Evolutionary conservation across 2,329 filamentous ascomycete genomes (phyloP).

Genomic region (Dactylonectria macrodidyma): DNA sequence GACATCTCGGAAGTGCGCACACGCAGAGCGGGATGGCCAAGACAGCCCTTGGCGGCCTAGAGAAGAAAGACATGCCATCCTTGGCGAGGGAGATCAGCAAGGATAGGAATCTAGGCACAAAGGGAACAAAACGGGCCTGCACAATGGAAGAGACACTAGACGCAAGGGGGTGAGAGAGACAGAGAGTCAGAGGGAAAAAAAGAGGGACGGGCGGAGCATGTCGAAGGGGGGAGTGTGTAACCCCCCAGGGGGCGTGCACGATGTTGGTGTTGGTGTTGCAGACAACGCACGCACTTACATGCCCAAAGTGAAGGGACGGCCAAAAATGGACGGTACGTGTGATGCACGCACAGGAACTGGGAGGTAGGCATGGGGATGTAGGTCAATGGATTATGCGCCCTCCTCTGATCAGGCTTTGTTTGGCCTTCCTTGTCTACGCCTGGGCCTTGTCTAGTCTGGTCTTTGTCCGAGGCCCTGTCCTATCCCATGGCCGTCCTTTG

Average conservation of each 20-base stretch:
- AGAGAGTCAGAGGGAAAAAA: background rate
- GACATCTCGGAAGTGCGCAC: background rate
- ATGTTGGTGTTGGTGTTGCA: background rate
- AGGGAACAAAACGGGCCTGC: background rate
- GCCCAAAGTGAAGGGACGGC: background rate
- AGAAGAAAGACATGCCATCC: background rate
- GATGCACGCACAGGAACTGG: background rate
- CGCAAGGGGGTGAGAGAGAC: slow-evolving; percentile 1
- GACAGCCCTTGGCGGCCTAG: background rate
- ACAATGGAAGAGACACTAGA: background rate
- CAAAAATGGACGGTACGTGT: background rate
- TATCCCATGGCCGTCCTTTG: background rate
- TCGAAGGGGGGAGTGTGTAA: background rate
- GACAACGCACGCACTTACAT: slow-evolving; percentile 7
- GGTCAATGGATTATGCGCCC: slow-evolving; percentile 17
- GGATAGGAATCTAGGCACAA: too few relatives aligned
- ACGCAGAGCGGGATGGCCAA: slow-evolving; percentile 1
- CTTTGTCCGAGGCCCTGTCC: background rate
- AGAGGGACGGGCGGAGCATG: background rate
- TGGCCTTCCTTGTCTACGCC: background rate
- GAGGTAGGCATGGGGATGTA: too few relatives aligned
- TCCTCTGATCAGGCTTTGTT: slow-evolving; percentile 1
- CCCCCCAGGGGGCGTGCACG: background rate
- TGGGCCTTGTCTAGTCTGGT: too few relatives aligned
- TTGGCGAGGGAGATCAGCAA: slow-evolving; percentile 4